These are phyloP conservation scores for Phytophthora aleatoria DNA, from an alignment of 352 stramenopile species.

Conservation along the genomic window DNA sequence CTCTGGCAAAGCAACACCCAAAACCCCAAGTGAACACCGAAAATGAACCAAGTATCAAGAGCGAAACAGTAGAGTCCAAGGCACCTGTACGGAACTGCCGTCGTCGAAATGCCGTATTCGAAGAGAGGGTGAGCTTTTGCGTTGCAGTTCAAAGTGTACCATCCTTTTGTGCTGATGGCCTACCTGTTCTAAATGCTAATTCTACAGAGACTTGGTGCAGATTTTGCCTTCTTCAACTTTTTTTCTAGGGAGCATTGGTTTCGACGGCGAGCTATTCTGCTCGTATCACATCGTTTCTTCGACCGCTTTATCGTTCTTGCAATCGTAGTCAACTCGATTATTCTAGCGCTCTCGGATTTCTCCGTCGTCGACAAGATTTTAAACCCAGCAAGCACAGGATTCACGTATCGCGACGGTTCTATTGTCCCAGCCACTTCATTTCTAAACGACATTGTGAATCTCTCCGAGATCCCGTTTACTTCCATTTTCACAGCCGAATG, in stretches of 20 bases:
- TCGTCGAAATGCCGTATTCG: conserved; percentile 18
- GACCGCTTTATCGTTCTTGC: conserved; percentile 85
- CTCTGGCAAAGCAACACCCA: background rate
- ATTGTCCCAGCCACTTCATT: conserved; percentile 48
- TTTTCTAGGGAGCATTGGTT: conserved; percentile 54
- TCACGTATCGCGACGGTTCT: conserved; percentile 33
- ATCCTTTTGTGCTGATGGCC: background rate
- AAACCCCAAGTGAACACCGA: background rate
- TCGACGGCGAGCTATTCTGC: conserved; percentile 44
- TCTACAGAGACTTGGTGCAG: conserved; percentile 43
- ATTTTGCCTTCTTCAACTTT: conserved; percentile 49
- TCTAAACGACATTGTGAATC: conserved; percentile 58
- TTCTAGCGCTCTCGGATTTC: conserved; percentile 86
- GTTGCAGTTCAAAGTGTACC: background rate
- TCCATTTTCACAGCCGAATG: conserved; percentile 88
- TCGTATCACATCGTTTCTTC: conserved; percentile 68
- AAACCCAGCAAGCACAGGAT: conserved; percentile 63
- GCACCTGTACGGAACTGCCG: background rate
- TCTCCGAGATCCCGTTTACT: conserved; percentile 85
- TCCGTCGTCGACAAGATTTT: conserved; percentile 61
- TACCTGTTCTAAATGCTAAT: background rate
- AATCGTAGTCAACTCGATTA: conserved; percentile 85
- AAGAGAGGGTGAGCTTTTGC: conserved; percentile 2
- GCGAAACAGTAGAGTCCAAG: background rate
- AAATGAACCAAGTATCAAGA: background rate